Base-by-base conservation (phyloP, 441 rosid species). In the Breynia disticha region DNA sequence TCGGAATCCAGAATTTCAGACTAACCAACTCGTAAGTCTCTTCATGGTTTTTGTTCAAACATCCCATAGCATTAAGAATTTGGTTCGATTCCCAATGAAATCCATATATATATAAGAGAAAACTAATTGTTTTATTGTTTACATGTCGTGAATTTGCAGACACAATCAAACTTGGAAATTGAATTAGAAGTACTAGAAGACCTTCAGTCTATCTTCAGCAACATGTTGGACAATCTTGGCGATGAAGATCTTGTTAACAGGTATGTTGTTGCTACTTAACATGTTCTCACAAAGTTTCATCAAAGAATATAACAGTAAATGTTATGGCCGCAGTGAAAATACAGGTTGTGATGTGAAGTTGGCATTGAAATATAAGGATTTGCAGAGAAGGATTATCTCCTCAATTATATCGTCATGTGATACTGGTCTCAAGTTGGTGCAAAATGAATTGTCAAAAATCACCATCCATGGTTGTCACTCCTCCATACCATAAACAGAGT, bases 401-500 rank as follows among this genome's bases (percentile, higher is more conserved):
- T 91, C 95, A 7, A 73, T 91, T 60, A 35, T 80, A 67, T 64
- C 72, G 54, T 83, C 98, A 15, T 91, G 96, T 64, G 68, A 72
- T 54, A 55, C 67, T 10, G 94, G 96, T 59, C 57, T 70, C 56
- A 69, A 75, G 55, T 41, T 82, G 72, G 69, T 85, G 52, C 81
- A 80, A 73, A 66, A 64, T 2, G 78, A 79, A 51, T 61, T 76
- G 48, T 39, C 67, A 19, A 76, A 72, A 41, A 41, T 11, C 44
- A 9, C 44, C 10, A 41, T 15, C 44, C 13, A 41, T 16, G 46
- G 65, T 55, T 38, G 47, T 60, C n/a, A n/a, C n/a, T n/a, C n/a
- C n/a, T n/a, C n/a, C n/a, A n/a, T n/a, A n/a, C n/a, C n/a, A n/a
- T n/a, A n/a, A n/a, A n/a, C n/a, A n/a, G n/a, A n/a, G n/a, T n/a